Conservation (phyloP, 495 filamentous ascomycete species). For the Neurospora sp. region DNA sequence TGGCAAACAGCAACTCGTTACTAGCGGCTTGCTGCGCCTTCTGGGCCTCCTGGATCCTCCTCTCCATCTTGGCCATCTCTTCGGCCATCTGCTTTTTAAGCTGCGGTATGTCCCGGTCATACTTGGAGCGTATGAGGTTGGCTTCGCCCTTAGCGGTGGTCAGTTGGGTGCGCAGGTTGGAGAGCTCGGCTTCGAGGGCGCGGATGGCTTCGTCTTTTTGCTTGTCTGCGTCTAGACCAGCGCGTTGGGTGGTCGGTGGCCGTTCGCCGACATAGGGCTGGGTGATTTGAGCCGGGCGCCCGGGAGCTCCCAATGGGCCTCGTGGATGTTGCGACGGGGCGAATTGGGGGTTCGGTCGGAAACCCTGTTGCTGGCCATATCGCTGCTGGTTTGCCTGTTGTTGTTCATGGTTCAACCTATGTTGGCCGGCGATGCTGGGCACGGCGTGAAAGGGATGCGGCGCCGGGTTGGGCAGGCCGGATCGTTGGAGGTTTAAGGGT, state of each 20-base stretch:
- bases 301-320: too few relatives aligned
- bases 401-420: conserved; percentile 16
- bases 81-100: conserved; percentile 38
- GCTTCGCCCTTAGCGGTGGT: conserved; percentile 40
- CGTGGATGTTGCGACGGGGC: neutral
- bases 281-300: neutral
- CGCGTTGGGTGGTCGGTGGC: conserved; percentile 5
- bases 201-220: conserved; percentile 15
- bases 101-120: conserved; percentile 35
- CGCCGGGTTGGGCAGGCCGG: conserved; percentile 2
- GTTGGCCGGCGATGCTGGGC: conserved; percentile 10
- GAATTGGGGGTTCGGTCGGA: neutral
- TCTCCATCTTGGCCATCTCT: conserved; percentile 35
- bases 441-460: conserved; percentile 6
- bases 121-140: conserved; percentile 42
- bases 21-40: conserved; percentile 34
- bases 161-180: conserved; percentile 32
- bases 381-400: conserved; percentile 4
- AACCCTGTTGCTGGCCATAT: conserved; percentile 3
- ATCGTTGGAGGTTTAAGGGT: conserved; percentile 2
- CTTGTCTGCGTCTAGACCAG: neutral
- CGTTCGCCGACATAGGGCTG: conserved; percentile 8
- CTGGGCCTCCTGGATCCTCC: conserved; percentile 32
- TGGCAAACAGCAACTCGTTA: conserved; percentile 44
- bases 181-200: conserved; percentile 21